phyloP scores from a whole-genome alignment of 1,139 yeast species.

The Yarrowia galli region DNA sequence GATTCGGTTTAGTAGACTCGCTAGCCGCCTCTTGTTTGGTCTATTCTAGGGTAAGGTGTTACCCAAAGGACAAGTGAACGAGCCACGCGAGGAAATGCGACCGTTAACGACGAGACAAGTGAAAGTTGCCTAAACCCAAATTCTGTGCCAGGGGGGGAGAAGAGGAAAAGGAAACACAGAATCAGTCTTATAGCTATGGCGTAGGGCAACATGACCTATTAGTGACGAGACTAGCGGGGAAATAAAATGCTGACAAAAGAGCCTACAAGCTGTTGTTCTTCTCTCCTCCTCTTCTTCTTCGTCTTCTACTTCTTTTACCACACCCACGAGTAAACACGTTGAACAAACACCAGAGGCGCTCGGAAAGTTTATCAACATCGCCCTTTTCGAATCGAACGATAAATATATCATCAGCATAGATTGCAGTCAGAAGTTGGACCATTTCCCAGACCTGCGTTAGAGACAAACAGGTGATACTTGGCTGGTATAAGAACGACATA shows the following conservation, averaged over 20 bases:
- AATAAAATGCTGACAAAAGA: not conserved
- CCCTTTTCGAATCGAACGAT: constrained; percentile 33
- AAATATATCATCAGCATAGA: constrained; percentile 28
- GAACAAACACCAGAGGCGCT: not conserved
- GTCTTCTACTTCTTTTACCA: not conserved
- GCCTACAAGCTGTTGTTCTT: too few species aligned
- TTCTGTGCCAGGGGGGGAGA: constrained; percentile 8
- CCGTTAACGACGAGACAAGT: constrained; percentile 36
- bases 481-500: constrained; percentile 10
- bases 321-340: constrained; percentile 8
- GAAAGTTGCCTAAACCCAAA: constrained; percentile 13
- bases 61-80: constrained; percentile 13
- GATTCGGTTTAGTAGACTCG: not conserved
- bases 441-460: constrained; percentile 12
- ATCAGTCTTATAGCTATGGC: too few species aligned
- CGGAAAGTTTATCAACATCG: constrained; percentile 25
- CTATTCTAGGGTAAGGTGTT: not conserved
- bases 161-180: not conserved
- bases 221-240: too few species aligned
- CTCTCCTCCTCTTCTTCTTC: too few species aligned
- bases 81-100: constrained; percentile 38
- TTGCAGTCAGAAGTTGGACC: constrained; percentile 36
- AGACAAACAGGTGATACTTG: constrained; percentile 24
- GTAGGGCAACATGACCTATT: too few species aligned
- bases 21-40: not conserved